Conservation (phyloP, 805 yeast species). For the Candida qinlingensis region DNA sequence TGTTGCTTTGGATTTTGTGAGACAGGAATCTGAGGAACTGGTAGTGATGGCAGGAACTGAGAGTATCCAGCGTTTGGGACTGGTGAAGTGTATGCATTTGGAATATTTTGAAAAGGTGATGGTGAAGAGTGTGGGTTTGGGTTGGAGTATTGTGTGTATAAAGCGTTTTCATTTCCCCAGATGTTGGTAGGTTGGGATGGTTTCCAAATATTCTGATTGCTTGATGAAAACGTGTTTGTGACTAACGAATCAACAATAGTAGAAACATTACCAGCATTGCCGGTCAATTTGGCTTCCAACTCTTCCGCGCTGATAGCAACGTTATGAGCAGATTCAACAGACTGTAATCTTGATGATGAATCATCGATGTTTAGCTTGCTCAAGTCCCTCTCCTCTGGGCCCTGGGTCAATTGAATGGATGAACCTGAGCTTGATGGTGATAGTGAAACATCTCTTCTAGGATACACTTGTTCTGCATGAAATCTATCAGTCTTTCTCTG, state of each 20-base stretch:
- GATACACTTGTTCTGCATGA: not conserved
- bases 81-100: not conserved
- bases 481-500: not conserved
- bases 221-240: constrained; percentile 1
- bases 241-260: constrained; percentile 2
- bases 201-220: constrained; percentile 6
- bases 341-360: not conserved
- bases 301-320: constrained; percentile 9
- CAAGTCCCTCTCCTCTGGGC: not conserved
- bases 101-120: not conserved
- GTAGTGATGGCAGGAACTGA: not conserved
- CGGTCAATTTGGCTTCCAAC: constrained; percentile 8
- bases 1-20: not conserved
- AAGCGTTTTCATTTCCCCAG: constrained; percentile 3
- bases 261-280: not conserved
- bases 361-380: not conserved
- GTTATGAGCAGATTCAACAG: not conserved
- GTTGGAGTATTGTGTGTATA: not conserved
- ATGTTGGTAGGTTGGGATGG: not conserved
- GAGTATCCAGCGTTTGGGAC: not conserved
- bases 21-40: not conserved
- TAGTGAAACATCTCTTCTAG: constrained; percentile 1
- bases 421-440: not conserved
- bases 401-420: not conserved
- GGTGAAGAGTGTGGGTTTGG: not conserved